A percentile compares a stretch with the other conserved stretches of the same genome.
phyloP scores from a whole-genome alignment of 495 filamentous ascomycete genomes.

The Niebla homalea region DNA sequence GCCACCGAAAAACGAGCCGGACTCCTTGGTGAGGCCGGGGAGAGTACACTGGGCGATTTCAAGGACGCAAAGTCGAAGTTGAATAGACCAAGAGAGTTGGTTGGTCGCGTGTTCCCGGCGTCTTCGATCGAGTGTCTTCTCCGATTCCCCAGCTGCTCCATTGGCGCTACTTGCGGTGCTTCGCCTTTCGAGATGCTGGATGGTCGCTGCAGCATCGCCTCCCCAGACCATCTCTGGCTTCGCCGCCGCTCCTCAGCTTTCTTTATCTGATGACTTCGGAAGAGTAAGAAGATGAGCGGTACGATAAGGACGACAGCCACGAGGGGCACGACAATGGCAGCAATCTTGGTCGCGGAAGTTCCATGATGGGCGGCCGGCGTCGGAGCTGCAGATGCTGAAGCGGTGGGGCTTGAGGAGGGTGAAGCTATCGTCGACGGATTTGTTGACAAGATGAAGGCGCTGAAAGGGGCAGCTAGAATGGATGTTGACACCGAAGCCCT shows the following conservation, averaged over 20 bases:
- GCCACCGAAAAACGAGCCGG: constrained; percentile 7
- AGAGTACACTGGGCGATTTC: background rate
- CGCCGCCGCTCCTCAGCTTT: background rate
- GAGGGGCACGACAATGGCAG: constrained; percentile 15
- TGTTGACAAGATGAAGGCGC: background rate
- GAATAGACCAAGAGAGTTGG: constrained; percentile 14
- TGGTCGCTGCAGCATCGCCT: constrained; percentile 5
- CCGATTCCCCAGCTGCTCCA: background rate
- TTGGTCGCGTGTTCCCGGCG: background rate
- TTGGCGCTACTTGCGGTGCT: background rate
- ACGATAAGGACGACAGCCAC: constrained; percentile 10
- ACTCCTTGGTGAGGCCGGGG: background rate
- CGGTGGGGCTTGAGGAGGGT: background rate
- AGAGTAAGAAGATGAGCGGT: constrained; percentile 10
- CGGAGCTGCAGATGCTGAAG: background rate
- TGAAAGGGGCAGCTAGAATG: background rate
- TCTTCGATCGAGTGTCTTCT: background rate
- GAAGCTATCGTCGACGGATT: background rate
- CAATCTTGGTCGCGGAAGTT: constrained; percentile 5
- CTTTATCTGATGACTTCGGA: constrained; percentile 7
- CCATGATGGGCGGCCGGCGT: constrained; percentile 1
- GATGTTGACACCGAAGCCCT: background rate
- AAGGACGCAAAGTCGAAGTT: constrained; percentile 13
- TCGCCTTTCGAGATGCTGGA: background rate
- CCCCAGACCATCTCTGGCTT: constrained; percentile 4